Percentiles rank a stretch among this genome's conserved stretches.
These are phyloP conservation scores for Chlamydomonas applanata DNA, from an alignment of 139 green algal genomes.

Conservation along the genomic window DNA sequence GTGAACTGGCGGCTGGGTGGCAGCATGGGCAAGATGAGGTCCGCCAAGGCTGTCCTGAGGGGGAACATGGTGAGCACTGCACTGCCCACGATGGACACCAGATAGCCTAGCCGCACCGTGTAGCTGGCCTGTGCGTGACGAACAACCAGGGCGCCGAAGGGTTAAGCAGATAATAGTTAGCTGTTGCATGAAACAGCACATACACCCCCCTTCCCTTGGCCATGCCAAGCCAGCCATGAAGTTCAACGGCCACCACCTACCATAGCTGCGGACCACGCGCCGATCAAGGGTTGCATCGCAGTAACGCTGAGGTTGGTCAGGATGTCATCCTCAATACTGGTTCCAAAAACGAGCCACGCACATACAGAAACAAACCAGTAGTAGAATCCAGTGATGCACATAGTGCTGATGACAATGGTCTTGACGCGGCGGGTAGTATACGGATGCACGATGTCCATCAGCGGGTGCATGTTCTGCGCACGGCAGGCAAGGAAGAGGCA, in stretches of 20 bases:
- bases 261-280: not conserved
- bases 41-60: not conserved
- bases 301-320: conserved; percentile 3
- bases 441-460: not conserved
- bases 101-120: not conserved
- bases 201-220: too few relatives aligned
- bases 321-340: not conserved
- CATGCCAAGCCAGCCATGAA: too few relatives aligned
- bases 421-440: not conserved
- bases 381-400: not conserved
- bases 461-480: not conserved
- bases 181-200: too few relatives aligned
- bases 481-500: not conserved
- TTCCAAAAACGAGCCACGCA: not conserved
- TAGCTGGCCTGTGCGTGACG: too few relatives aligned
- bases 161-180: too few relatives aligned
- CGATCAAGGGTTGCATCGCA: not conserved
- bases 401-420: not conserved
- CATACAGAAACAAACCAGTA: not conserved
- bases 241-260: too few relatives aligned
- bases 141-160: too few relatives aligned
- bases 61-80: conserved; percentile 4
- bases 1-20: not conserved
- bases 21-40: conserved; percentile 1
- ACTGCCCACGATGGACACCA: conserved; percentile 3